These are phyloP conservation scores for Nakaseomyces bracarensis DNA, from an alignment of 1,139 yeast species.

Conservation along the genomic window DNA sequence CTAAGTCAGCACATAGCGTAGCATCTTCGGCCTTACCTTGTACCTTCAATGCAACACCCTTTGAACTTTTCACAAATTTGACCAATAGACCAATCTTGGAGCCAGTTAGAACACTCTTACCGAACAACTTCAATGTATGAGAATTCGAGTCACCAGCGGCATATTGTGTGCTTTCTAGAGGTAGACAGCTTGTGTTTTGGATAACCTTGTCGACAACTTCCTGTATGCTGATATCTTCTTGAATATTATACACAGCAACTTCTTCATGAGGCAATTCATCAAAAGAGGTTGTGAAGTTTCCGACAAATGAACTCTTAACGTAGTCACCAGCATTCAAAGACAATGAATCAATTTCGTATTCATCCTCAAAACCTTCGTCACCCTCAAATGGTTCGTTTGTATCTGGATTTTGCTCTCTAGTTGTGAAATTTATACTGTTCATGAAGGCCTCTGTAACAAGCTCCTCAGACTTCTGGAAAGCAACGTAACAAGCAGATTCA, in stretches of 20 bases:
- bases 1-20: constrained; percentile 40
- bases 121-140: constrained; percentile 74
- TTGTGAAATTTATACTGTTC: constrained; percentile 64
- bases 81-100: constrained; percentile 60
- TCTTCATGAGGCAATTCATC: constrained; percentile 62
- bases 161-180: constrained; percentile 70
- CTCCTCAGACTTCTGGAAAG: constrained; percentile 50
- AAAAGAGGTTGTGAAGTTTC: constrained; percentile 66
- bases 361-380: constrained; percentile 90
- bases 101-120: constrained; percentile 63
- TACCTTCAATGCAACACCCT: constrained; percentile 73
- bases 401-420: constrained; percentile 72
- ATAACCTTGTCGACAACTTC: constrained; percentile 44
- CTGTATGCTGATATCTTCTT: constrained; percentile 38
- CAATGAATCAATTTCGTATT: constrained; percentile 81
- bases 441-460: constrained; percentile 48
- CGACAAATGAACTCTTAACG: constrained; percentile 66
- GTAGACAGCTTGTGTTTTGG: constrained; percentile 48
- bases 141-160: constrained; percentile 51
- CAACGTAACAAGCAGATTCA: constrained; percentile 71
- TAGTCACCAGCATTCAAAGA: constrained; percentile 76
- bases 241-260: constrained; percentile 51
- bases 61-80: constrained; percentile 64
- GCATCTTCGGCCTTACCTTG: constrained; percentile 60
- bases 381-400: constrained; percentile 59